Evolutionary conservation across 352 stramenopile genomes (phyloP), one percentile per base, ranked within the genome.

Genomic region (Salisapilia sapeloensis): DNA sequence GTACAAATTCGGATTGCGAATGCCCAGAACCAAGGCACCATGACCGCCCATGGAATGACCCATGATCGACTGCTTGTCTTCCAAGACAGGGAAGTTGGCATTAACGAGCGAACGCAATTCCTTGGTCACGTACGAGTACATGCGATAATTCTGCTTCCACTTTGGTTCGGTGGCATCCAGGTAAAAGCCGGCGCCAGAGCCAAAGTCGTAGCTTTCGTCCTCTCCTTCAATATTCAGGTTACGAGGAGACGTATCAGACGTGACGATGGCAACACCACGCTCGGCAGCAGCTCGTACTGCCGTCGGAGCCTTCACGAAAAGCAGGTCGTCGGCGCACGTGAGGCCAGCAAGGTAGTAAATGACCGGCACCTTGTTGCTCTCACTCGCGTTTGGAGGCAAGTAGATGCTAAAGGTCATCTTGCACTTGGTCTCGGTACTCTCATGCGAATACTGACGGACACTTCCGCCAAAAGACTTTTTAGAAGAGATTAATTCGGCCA

Each of bases 1-100:
- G 76, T 91, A 97, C 50, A 70, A 60, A 21, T 69, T 59, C 12
- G 65, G 50, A 55, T 90, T 92, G 27, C 71, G 72, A 23, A 99
- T 77, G 15, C 84, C 92, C 36, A 98, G 87, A 16, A 91, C 94
- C 9, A 99, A 56, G 3, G 93, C 90, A 23, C 95, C 94, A 55
- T 98, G 94, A 24, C 94, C 95, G 33, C 92, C 92, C 93, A 98
- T 98, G 5, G 72, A 95, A 72, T 99, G 95, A 13, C 95, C 95
- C 46, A 72, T 90, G 38, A 99, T 95, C 4, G 80, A 83, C 37
- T 76, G 56, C 32, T 76, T 74, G 35, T 86, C 77, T 36, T 93
- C 60, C 4, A 83, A 38, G 9, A 85, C 42, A 0, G 69, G 70
- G 41, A 97, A 94, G 36, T 96, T 67, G 21, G 65, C 53, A 22